Base-by-base conservation (phyloP, 208 protist genomes). In the Kentomonas sorsogonicus region DNA sequence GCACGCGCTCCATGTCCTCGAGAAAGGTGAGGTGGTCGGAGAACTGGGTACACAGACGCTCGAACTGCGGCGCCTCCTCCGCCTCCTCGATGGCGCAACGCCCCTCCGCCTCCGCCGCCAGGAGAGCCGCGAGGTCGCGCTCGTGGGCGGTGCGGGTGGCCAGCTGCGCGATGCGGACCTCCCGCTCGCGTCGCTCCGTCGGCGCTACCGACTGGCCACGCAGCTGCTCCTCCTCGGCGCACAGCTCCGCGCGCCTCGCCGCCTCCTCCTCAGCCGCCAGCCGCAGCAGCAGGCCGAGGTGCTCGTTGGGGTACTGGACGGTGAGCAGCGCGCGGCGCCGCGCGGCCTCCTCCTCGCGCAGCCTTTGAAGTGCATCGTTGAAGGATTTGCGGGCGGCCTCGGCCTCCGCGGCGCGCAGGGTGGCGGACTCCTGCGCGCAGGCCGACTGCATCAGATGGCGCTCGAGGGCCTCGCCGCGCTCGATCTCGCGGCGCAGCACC, bases 201-300 rank as follows among this genome's bases (percentile, higher is more conserved):
- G 56, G 58, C n/a, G 67, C 56, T 30, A 66, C 62, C 11, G 63
- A 25, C 58, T 73, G 63, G 13, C 57, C 31, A 30, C 11, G 29
- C 23, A 88, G 68, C 57, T 75, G 80, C 50, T 89, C 81, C 59
- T 89, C 73, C 16, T 57, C 57, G 1, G 86, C 62, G 16, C 66
- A 39, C 27, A 89, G 65, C 51, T 80, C 68, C 46, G 85, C 64
- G 48, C 77, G 46, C 1, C 77, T 66, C 27, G 77, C 78, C 1
- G 73, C 72, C 33, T 69, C 60, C 59, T 92, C 81, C 3, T 69
- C 58, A 38, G 73, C 55, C 64, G 72, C 69, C 23, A 60, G 54
- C 36, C 83, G 72, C 10, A 89, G 36, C 10, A 66, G 66, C 55
- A 85, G 76, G 33, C 87, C 76, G 10, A 66, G 69, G 10, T 69